Percentiles rank a stretch among this genome's conserved stretches.
These are phyloP conservation scores for Microcos paniculata DNA, from an alignment of 345 rosid genomes.

Conservation along the genomic window DNA sequence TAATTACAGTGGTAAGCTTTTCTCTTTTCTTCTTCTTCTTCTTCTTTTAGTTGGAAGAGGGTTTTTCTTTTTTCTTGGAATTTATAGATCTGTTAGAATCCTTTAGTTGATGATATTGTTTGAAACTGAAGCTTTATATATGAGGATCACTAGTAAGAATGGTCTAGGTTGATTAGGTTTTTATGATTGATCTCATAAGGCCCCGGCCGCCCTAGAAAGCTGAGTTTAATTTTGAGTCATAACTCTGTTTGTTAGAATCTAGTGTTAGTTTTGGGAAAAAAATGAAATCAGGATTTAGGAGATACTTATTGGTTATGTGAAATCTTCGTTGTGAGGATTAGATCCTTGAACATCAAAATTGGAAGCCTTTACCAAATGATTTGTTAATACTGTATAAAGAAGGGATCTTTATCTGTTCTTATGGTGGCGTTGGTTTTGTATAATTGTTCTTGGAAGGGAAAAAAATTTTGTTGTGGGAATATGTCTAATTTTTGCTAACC, in stretches of 20 bases:
- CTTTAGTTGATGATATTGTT: background rate
- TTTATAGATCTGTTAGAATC: background rate
- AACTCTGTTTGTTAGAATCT: background rate
- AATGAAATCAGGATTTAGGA: background rate
- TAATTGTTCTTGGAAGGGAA: slow-evolving; percentile 3
- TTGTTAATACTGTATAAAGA: background rate
- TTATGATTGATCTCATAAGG: background rate
- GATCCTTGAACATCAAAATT: background rate
- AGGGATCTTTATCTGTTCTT: background rate
- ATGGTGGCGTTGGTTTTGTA: background rate
- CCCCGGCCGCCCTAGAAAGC: background rate
- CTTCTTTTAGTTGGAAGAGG: background rate
- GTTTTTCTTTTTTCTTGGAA: background rate
- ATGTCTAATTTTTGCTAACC: background rate
- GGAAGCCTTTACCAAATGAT: background rate
- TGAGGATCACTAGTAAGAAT: background rate
- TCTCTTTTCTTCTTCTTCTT: background rate
- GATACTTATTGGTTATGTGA: background rate
- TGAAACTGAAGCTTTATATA: background rate
- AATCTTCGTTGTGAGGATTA: background rate
- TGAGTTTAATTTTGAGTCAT: background rate
- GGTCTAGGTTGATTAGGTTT: background rate
- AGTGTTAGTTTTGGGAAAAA: background rate
- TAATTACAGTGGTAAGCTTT: slow-evolving; percentile 50
- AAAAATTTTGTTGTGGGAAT: background rate